A percentile compares a stretch with the other conserved stretches of the same genome.
phyloP scores from a whole-genome alignment of 306 rosid genomes.

The Acacia crassicarpa region DNA sequence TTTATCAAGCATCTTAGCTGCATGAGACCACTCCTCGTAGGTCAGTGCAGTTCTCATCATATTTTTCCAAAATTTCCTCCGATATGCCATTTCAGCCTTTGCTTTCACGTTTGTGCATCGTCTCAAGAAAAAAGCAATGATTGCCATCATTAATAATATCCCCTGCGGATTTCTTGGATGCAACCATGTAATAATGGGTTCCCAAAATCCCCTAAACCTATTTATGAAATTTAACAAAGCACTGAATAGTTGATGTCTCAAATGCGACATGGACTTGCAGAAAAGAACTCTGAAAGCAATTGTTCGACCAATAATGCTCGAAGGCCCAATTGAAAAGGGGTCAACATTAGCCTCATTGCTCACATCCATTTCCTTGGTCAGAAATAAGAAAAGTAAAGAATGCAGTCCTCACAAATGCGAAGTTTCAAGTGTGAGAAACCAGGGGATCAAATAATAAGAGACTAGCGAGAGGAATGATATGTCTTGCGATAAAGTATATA shows the following conservation, averaged over 20 bases:
- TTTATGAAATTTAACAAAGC: constrained; percentile 42
- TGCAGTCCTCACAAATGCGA: constrained; percentile 13
- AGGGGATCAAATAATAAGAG: constrained; percentile 17
- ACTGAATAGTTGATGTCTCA: constrained; percentile 58
- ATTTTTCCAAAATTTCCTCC: constrained; percentile 94
- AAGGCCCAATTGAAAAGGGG: constrained; percentile 86
- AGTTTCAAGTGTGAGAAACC: not conserved
- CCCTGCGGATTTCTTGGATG: constrained; percentile 95
- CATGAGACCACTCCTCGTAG: constrained; percentile 99
- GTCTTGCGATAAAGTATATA: not conserved
- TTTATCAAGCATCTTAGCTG: constrained; percentile 96
- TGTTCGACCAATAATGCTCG: constrained; percentile 73
- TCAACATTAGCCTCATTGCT: constrained; percentile 88
- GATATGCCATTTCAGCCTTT: constrained; percentile 86
- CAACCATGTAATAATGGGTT: constrained; percentile 67
- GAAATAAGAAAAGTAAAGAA: constrained; percentile 7
- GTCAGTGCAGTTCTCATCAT: constrained; percentile 93
- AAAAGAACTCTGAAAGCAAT: constrained; percentile 82
- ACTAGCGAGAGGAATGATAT: not conserved
- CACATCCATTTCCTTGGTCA: constrained; percentile 64
- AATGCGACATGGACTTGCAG: constrained; percentile 74
- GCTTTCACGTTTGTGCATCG: constrained; percentile 77
- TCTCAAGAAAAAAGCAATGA: constrained; percentile 79
- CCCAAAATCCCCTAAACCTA: constrained; percentile 49
- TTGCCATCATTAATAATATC: constrained; percentile 83